Base-by-base conservation (phyloP, 1,284 basidiomycete genomes). In the Vanrija pseudolonga region DNA sequence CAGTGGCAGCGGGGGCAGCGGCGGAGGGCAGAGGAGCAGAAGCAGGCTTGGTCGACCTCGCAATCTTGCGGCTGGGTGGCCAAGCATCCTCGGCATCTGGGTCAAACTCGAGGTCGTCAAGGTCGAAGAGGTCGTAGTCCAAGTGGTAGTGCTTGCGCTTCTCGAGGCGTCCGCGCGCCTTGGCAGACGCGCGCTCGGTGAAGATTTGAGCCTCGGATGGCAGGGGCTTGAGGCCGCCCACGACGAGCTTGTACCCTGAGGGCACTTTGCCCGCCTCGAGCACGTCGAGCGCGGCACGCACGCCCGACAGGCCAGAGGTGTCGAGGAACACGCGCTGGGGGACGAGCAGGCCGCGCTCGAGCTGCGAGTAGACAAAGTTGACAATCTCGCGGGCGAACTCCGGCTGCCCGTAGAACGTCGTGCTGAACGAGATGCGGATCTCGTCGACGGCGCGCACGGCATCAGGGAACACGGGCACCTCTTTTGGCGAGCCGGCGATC, bases 281-380 rank as follows among this genome's bases (percentile, higher is more conserved):
- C 40, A 59, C 53, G 6, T 63, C 56, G 32, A 67, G 45, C 3
- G 62, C 65, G 38, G 56, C 47, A 42, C 57, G 56, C 6, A 67
- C 60, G 17, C 63, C 42, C 43, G 66, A 4, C 56, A 76, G 48
- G 57, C 74, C 24, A 38, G 67, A 45, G 36, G 65, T 40, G 60
- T 74, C 54, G 36, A 69, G 44, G 51, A 74, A 64, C 52, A 76
- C 59, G 5, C 75, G 65, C 12, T 66, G 65, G 4, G 71, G 65
- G 24, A 64, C 64, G 17, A 78, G 26, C 38, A 59, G 53, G 19
- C 62, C 57, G 19, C 60, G 56, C 18, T 61, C 55, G 8, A 77
- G 54, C 18, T 76, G 51, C 19, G 65, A 26, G 3, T 65, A 61
- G 32, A 76, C 57, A 11, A 26, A 53, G 28, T 74, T 55, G 18